Evolutionary conservation across 2,329 filamentous ascomycete species (phyloP), one percentile per base, ranked within the genome.

Genomic region (Pseudonectria buxi): DNA sequence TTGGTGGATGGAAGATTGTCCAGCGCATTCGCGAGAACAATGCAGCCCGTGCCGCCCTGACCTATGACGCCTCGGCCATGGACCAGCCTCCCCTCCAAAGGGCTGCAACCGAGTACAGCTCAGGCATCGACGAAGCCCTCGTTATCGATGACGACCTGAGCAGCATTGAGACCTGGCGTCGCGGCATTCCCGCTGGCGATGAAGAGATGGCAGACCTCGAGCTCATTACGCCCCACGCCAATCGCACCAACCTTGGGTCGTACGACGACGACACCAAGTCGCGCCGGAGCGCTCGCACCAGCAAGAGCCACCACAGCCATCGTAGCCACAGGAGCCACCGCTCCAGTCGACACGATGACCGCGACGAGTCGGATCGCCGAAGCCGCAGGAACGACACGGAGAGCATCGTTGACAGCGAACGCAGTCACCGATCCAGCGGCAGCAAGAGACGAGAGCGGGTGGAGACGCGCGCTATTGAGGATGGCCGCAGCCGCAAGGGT

Each of bases 1-100:
- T 98, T 41, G 92, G 92, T 35, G 90, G 92, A 5, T 96, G 87
- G 75, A 96, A 95, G 65, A 95, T 98, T 58, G 81, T 98, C 63
- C 94, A 95, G 71, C 82, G 80, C 50, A 86, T 96, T 47, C 61
- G 63, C 40, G 71, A 72, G 35, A 56, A 55, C 14, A 57, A 59
- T 35, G 46, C 49, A 2, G 51, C 56, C 2, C 40, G 52, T 2
- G 53, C 55, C 30, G 58, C 58, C 7, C 41, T 55, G 22, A 46
- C 52, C 1, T 57, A 53, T 14, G 50, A 58, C 18, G 39, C 36
- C 3, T 40, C 39, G 2, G 37, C 47, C 3, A 46, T 47, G 43
- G 37, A 53, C 9, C 50, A 49, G 12, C 56, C 53, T 26, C 49
- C 43, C 6, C 50, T 49, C 3, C 35, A 49, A 38, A 46, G 50